Evolutionary conservation across 768 basidiomycete species (phyloP).

Genomic region (Podaxis sp.): DNA sequence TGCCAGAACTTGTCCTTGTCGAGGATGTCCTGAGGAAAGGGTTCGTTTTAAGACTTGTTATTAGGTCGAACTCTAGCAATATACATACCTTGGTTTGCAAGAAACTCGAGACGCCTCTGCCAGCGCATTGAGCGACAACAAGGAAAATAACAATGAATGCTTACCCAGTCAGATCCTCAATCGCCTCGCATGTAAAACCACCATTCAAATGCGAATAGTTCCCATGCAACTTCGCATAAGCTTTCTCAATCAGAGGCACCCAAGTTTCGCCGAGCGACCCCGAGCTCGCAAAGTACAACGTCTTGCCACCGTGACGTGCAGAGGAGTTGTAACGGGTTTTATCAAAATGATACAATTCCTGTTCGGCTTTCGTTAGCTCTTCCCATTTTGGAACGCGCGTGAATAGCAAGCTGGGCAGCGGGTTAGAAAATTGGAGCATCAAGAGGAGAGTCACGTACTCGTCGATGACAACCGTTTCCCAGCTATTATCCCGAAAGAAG

Average conservation of each 20-base stretch:
- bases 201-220: conserved; percentile 37
- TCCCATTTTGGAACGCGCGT: conserved; percentile 52
- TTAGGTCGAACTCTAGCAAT: neutral
- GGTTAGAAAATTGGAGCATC: neutral
- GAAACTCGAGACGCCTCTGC: conserved; percentile 44
- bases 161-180: conserved; percentile 59
- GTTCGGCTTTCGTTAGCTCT: conserved; percentile 39
- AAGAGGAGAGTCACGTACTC: conserved; percentile 39
- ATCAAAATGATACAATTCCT: conserved; percentile 51
- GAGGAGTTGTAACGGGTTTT: conserved; percentile 44
- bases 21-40: conserved; percentile 42
- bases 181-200: conserved; percentile 43
- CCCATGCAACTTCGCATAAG: conserved; percentile 56
- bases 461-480: conserved; percentile 57
- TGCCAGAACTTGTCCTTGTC: conserved; percentile 52
- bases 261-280: conserved; percentile 51
- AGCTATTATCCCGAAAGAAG: conserved; percentile 50
- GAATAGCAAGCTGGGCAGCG: conserved; percentile 40
- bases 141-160: conserved; percentile 7
- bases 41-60: neutral
- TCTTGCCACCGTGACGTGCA: conserved; percentile 48
- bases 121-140: neutral
- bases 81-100: conserved; percentile 38
- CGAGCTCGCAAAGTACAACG: conserved; percentile 50
- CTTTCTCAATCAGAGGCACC: conserved; percentile 62